phyloP scores from a whole-genome alignment of 305 asterid genomes.

The Fraxinus baroniana region DNA sequence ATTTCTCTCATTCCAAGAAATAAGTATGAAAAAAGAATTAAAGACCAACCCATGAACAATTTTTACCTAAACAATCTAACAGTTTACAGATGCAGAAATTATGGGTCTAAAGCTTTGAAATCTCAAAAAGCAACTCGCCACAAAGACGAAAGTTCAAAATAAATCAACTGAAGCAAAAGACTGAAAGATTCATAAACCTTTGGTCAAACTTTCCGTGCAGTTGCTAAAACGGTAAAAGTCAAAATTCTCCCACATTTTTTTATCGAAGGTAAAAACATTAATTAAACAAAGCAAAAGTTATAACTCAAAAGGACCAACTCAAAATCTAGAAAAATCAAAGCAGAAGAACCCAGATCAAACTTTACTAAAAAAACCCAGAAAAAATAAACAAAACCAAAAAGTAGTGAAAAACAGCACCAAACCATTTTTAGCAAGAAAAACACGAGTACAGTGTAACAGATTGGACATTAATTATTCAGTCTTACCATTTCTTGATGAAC shows the following conservation, averaged over 20 bases:
- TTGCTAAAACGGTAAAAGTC: slow-evolving; percentile 15
- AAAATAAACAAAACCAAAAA: neutral
- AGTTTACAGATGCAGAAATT: slow-evolving; percentile 6
- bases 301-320: neutral
- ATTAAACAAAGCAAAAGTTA: neutral
- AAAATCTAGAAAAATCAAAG: slow-evolving; percentile 6
- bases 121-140: slow-evolving; percentile 1
- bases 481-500: neutral
- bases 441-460: neutral
- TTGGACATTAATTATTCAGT: neutral
- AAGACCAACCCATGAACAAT: slow-evolving; percentile 21
- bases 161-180: slow-evolving; percentile 15
- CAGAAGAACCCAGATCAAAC: slow-evolving; percentile 18
- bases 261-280: neutral
- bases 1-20: neutral
- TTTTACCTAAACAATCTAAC: slow-evolving; percentile 11
- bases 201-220: slow-evolving; percentile 17
- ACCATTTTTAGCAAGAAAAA: neutral
- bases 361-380: neutral
- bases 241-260: neutral
- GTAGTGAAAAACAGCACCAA: neutral
- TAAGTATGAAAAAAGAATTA: slow-evolving; percentile 10
- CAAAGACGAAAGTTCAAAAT: slow-evolving; percentile 12
- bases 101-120: slow-evolving; percentile 23
- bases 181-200: slow-evolving; percentile 15